Conservation (phyloP, 495 filamentous ascomycete genomes). For the Neurospora pannonica region DNA sequence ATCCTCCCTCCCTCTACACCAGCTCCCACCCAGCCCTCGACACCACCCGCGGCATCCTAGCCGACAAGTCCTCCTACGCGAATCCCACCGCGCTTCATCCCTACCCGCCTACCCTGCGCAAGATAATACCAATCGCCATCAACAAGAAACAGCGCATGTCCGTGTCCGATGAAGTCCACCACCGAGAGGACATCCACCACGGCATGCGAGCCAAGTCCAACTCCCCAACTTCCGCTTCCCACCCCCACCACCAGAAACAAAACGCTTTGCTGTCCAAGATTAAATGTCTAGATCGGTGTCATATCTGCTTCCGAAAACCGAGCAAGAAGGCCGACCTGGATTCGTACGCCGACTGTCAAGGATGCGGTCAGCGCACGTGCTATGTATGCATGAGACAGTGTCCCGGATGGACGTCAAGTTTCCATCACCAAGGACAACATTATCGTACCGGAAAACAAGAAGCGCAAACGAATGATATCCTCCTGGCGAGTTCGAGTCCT, state of each 20-base stretch:
- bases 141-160: slow-evolving; percentile 22
- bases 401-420: slow-evolving; percentile 24
- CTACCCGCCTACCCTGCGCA: slow-evolving; percentile 14
- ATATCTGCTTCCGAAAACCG: slow-evolving; percentile 40
- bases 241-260: not conserved
- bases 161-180: slow-evolving; percentile 5
- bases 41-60: slow-evolving; percentile 3
- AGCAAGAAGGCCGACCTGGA: slow-evolving; percentile 40
- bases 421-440: not conserved
- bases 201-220: not conserved
- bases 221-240: slow-evolving; percentile 1
- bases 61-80: slow-evolving; percentile 6
- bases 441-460: not conserved
- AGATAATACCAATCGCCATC: slow-evolving; percentile 23
- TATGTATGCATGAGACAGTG: slow-evolving; percentile 40
- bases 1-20: slow-evolving; percentile 3
- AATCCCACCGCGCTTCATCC: slow-evolving; percentile 4
- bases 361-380: slow-evolving; percentile 37
- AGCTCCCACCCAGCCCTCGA: slow-evolving; percentile 7
- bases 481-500: slow-evolving; percentile 5
- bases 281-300: slow-evolving; percentile 27
- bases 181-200: not conserved
- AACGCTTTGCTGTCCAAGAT: not conserved
- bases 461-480: not conserved
- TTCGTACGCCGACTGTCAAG: slow-evolving; percentile 36